Evolutionary conservation across 2,329 filamentous ascomycete species (phyloP), one percentile per base, ranked within the genome.

Genomic region (Penicillium sp.): DNA sequence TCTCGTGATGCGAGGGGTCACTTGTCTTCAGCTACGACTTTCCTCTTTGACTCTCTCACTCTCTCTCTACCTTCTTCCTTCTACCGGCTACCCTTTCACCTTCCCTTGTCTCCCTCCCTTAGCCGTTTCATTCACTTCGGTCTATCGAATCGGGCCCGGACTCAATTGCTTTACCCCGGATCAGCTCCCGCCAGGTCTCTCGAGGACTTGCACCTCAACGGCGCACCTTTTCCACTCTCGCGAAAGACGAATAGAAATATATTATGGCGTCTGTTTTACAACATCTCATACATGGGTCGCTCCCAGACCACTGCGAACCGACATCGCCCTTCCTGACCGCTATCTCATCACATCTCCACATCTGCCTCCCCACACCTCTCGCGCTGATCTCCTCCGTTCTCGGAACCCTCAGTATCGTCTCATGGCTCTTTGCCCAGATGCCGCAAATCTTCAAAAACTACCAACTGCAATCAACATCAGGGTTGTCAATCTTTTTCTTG

Each of bases 401-500:
- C 48, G 85, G 85, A 18, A 79, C 76, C 0, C 72, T 84, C 54
- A 86, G 83, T 63, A 87, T 88, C 54, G 61, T 85, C 46, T 82
- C 84, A 41, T 88, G 85, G 85, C 77, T 88, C 2, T 88, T 86
- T 65, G 85, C 85, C 12, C 85, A 87, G 67, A 73, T 87, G 26
- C 85, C 85, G 1, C 85, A 88, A 63, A 86, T 88, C 57, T 85
- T 82, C 72, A 87, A 87, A 73, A 88, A 88, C 65, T 83, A 83
- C 65, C 76, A 76, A 47, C 68, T 86, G 18, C 78, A 84, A 62
- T 86, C 84, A 12, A 86, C 85, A 0, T 84, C 84, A 1, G 85
- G 85, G 0, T 67, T 88, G 34, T 86, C 83, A 4, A 79, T 85
- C 52, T 85, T 82, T 66, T 88, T 88, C 67, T 71, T 88, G 44